These are phyloP conservation scores for Ceratonia siliqua DNA, from an alignment of 306 rosid species.

Conservation along the genomic window DNA sequence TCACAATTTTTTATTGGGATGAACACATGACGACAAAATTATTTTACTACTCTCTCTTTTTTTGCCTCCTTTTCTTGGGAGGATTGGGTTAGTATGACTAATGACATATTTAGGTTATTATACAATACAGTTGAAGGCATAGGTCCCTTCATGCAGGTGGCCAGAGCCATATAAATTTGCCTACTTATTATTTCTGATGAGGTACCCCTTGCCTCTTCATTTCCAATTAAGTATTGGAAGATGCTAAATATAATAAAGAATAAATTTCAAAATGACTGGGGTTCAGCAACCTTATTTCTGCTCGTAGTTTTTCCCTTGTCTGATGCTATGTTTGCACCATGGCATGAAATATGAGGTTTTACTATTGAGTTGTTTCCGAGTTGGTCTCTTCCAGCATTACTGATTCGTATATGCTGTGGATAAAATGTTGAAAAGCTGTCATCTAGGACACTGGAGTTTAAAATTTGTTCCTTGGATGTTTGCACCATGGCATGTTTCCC, in stretches of 20 bases:
- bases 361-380: slow-evolving; percentile 26
- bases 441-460: slow-evolving; percentile 5
- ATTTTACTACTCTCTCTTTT: background rate
- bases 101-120: slow-evolving; percentile 12
- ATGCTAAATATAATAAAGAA: background rate
- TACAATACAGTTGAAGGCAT: slow-evolving; percentile 26
- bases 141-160: slow-evolving; percentile 23
- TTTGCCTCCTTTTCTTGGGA: slow-evolving; percentile 15
- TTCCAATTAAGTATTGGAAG: background rate
- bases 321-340: background rate
- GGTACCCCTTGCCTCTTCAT: slow-evolving; percentile 25
- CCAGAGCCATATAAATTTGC: slow-evolving; percentile 26
- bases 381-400: slow-evolving; percentile 5
- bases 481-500: background rate
- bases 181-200: slow-evolving; percentile 24
- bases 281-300: slow-evolving; percentile 1
- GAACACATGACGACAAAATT: background rate
- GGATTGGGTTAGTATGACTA: slow-evolving; percentile 23
- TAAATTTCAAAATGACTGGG: background rate
- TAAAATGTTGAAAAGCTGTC: background rate
- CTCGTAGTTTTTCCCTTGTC: slow-evolving; percentile 18
- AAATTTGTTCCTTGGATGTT: slow-evolving; percentile 20
- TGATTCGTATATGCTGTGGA: background rate
- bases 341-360: slow-evolving; percentile 17
- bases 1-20: background rate